A percentile compares a stretch with the other conserved stretches of the same genome.
Conservation (phyloP, 2,329 filamentous ascomycete species). For the Fusarium sublunatum region DNA sequence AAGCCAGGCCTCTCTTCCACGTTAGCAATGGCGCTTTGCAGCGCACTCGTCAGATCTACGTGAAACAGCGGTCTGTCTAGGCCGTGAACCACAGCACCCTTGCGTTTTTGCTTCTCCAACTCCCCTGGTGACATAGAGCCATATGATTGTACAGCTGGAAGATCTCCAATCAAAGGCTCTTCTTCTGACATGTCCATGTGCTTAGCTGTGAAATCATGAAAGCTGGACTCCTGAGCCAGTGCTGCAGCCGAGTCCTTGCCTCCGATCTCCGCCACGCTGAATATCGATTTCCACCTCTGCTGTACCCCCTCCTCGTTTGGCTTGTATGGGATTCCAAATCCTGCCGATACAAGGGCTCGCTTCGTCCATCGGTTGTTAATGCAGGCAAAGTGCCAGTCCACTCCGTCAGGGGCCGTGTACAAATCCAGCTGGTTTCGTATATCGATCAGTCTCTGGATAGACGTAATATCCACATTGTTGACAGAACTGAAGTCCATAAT, state of each 20-base stretch:
- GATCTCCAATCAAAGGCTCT: slow-evolving; percentile 49
- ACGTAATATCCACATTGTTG: slow-evolving; percentile 94
- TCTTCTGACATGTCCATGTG: slow-evolving; percentile 53
- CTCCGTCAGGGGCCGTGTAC: slow-evolving; percentile 81
- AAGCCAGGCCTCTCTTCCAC: slow-evolving; percentile 66
- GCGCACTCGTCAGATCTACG: slow-evolving; percentile 86
- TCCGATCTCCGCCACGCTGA: slow-evolving; percentile 88
- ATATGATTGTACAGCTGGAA: slow-evolving; percentile 20
- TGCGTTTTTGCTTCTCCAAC: slow-evolving; percentile 57
- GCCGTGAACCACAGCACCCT: slow-evolving; percentile 79
- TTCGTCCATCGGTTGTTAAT: slow-evolving; percentile 94
- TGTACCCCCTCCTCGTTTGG: slow-evolving; percentile 56
- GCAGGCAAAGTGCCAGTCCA: slow-evolving; percentile 96
- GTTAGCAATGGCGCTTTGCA: slow-evolving; percentile 88
- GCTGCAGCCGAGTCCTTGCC: slow-evolving; percentile 76
- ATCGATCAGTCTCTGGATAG: slow-evolving; percentile 91
- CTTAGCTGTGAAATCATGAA: slow-evolving; percentile 46
- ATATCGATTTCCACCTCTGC: slow-evolving; percentile 91
- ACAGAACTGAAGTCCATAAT: slow-evolving; percentile 95
- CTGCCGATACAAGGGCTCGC: slow-evolving; percentile 84
- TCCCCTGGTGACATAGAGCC: slow-evolving; percentile 37
- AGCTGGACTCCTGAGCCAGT: slow-evolving; percentile 71
- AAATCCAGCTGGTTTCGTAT: slow-evolving; percentile 92
- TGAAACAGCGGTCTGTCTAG: slow-evolving; percentile 93
- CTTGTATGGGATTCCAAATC: slow-evolving; percentile 84